These are phyloP conservation scores for Talaromyces sp. DNA, from an alignment of 2,329 filamentous ascomycete genomes.

Conservation along the genomic window DNA sequence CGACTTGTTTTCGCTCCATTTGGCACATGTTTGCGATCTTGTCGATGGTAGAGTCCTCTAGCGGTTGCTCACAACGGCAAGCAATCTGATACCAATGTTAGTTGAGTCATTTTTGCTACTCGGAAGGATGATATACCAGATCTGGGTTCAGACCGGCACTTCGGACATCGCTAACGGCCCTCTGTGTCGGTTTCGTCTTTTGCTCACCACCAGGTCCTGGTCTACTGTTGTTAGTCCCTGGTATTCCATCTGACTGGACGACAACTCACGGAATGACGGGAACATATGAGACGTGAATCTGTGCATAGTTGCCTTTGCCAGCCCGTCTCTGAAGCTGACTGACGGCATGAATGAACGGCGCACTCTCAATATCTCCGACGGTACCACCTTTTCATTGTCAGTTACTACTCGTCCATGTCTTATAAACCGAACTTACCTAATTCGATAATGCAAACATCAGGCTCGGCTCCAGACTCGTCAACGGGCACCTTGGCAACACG, in stretches of 20 bases:
- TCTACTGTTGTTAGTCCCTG: background rate
- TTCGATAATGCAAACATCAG: slow-evolving; percentile 79
- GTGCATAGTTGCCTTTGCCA: slow-evolving; percentile 75
- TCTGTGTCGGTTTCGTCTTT: slow-evolving; percentile 97
- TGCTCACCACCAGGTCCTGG: slow-evolving; percentile 59
- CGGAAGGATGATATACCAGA: slow-evolving; percentile 9
- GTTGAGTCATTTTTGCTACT: background rate
- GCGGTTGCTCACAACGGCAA: slow-evolving; percentile 78
- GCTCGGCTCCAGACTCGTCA: slow-evolving; percentile 76
- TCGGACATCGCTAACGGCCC: slow-evolving; percentile 79
- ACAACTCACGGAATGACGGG: slow-evolving; percentile 11
- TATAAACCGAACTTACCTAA: slow-evolving; percentile 51
- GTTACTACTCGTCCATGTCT: slow-evolving; percentile 1
- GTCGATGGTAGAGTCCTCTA: slow-evolving; percentile 70
- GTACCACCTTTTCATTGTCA: slow-evolving; percentile 44
- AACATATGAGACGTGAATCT: slow-evolving; percentile 81
- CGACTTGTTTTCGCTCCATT: slow-evolving; percentile 78
- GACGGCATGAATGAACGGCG: slow-evolving; percentile 82
- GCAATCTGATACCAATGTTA: slow-evolving; percentile 71
- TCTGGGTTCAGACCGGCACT: slow-evolving; percentile 21
- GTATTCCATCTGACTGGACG: no score
- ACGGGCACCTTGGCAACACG: slow-evolving; percentile 81
- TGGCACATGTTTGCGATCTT: slow-evolving; percentile 92
- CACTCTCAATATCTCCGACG: slow-evolving; percentile 72
- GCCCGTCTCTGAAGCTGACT: slow-evolving; percentile 70